Base-by-base conservation (phyloP, 2,329 filamentous ascomycete genomes). In the Teratosphaeria epicoccoides region DNA sequence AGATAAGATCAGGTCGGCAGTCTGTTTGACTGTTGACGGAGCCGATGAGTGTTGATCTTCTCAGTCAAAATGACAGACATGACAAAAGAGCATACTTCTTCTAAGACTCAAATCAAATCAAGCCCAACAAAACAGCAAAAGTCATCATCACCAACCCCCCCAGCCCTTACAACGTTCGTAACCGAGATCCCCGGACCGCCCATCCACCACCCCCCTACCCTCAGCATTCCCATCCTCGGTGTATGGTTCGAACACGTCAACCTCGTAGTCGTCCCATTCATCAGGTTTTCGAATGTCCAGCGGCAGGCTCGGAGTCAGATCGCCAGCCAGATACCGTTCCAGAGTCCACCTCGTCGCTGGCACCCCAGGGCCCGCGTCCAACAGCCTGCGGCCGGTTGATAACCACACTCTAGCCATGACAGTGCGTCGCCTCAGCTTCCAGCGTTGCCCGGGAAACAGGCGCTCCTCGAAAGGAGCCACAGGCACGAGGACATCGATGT, bases 141-240 rank as follows among this genome's bases (percentile, higher is more conserved):
- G n/a, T n/a, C n/a, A n/a, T n/a, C n/a, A n/a, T 50, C 37, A 61
- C 59, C 59, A 61, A 1, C 59, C 59, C 12, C 52, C 55, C 37
- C 57, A 59, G 4, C 37, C 25, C 24, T 46, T 25, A 51, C 44
- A 46, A 3, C 53, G 25, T 29, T 54, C 51, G 49, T 59, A 59
- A 20, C 54, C 52, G 9, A 57, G 26, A 6, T 20, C 9, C 6
- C 59, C 55, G 25, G 43, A 10, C 1, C 50, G 56, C 25, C 52
- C 50, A 23, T 46, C 46, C n/a, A 58, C 49, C 2, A 54, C 45
- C 40, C 61, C 55, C 37, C 55, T 24, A 24, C 48, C 26, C 43
- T 57, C 55, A 37, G 12, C 17, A 46, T 50, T 47, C 22, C 52
- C 43, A 45, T 57, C 52, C 1, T 54, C 56, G 46, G 49, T 52